Evolutionary conservation across 2,329 filamentous ascomycete genomes (phyloP).

Genomic region (Aschersonia sp.): DNA sequence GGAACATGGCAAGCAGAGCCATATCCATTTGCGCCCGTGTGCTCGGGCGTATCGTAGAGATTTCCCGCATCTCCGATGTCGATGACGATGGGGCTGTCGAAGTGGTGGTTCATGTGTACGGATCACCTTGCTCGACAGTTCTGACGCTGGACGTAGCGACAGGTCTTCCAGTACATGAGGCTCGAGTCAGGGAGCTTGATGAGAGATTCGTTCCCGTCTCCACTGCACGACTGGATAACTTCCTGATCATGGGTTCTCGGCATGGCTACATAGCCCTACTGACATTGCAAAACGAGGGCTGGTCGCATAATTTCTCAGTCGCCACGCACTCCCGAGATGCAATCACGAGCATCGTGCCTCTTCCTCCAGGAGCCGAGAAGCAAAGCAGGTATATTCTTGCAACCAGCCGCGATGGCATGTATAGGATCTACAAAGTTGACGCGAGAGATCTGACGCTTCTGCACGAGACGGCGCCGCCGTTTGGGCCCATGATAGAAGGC

Average conservation of each 20-base stretch:
- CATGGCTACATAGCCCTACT: constrained; percentile 30
- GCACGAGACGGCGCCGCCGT: constrained; percentile 54
- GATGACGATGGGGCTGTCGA: constrained; percentile 8
- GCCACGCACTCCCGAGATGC: constrained; percentile 39
- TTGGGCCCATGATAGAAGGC: constrained; percentile 65
- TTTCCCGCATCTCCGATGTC: constrained; percentile 24
- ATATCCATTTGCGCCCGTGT: constrained; percentile 23
- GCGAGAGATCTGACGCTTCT: constrained; percentile 29
- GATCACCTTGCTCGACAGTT: constrained; percentile 26
- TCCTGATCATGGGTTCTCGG: constrained; percentile 40
- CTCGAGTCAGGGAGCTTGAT: constrained; percentile 24
- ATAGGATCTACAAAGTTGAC: constrained; percentile 44
- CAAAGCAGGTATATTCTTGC: constrained; percentile 42
- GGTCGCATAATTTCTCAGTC: constrained; percentile 16
- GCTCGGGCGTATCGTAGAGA: constrained; percentile 34
- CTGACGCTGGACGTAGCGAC: constrained; percentile 22
- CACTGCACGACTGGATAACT: constrained; percentile 22
- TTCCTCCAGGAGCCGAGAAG: constrained; percentile 15
- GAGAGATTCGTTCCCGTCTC: constrained; percentile 34
- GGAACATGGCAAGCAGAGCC: constrained; percentile 8
- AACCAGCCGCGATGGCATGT: constrained; percentile 64
- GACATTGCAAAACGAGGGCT: constrained; percentile 10
- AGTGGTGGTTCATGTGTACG: constrained; percentile 31
- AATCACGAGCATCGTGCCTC: constrained; percentile 49
- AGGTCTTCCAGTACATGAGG: constrained; percentile 13